Evolutionary conservation across 805 yeast species (phyloP).

Genomic region (Candida michaelii): DNA sequence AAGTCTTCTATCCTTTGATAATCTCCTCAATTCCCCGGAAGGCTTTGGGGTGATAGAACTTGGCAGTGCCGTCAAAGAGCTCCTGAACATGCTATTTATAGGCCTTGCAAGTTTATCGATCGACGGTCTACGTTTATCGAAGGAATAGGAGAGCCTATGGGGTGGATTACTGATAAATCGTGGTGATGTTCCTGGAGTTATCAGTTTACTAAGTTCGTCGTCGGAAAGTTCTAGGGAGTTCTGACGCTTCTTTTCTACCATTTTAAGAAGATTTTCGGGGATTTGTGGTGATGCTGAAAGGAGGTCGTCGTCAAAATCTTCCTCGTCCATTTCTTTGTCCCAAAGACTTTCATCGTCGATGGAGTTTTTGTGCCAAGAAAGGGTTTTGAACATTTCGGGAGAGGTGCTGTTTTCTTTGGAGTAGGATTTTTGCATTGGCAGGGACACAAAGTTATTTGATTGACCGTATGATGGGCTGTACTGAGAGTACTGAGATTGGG

Average conservation of each 20-base stretch:
- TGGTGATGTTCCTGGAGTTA: conserved; percentile 35
- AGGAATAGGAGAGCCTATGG: neutral
- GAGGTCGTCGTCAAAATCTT: conserved; percentile 43
- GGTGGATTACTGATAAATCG: conserved; percentile 12
- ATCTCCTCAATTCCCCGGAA: conserved; percentile 13
- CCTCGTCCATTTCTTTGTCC: conserved; percentile 33
- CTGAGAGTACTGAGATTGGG: too few relatives aligned
- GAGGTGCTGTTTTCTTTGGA: conserved; percentile 3
- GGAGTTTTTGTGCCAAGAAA: conserved; percentile 13
- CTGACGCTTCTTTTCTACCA: conserved; percentile 46
- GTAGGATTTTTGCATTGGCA: neutral
- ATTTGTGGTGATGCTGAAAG: conserved; percentile 69
- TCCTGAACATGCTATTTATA: conserved; percentile 19
- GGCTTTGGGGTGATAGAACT: conserved; percentile 9
- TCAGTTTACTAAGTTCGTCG: conserved; percentile 22
- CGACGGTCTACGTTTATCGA: conserved; percentile 32
- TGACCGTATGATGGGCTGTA: neutral
- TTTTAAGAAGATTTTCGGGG: conserved; percentile 56
- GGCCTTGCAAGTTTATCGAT: conserved; percentile 30
- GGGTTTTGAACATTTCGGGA: conserved; percentile 12
- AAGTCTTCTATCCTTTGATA: conserved; percentile 10
- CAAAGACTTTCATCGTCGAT: conserved; percentile 20
- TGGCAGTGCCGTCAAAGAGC: conserved; percentile 14
- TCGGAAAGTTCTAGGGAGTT: conserved; percentile 22
- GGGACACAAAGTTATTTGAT: neutral